Base-by-base conservation (phyloP, 495 filamentous ascomycete species). In the Penicillium nucicola region DNA sequence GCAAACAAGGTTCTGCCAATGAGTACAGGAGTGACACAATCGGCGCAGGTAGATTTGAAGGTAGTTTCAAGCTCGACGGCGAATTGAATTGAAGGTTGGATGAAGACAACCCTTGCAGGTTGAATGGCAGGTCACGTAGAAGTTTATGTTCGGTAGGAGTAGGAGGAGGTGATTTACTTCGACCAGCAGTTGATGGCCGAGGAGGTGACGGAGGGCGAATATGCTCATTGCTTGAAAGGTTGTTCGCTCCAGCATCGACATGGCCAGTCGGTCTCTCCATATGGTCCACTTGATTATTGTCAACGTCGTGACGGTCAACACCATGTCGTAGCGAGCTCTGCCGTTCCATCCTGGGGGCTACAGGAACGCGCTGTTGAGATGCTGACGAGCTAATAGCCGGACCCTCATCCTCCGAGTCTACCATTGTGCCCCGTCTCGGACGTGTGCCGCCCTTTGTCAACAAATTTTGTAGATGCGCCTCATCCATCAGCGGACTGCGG, bases 41-140 rank as follows among this genome's bases (percentile, higher is more conserved):
- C 4, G 95, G 92, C 5, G 89, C 72, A 4, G 95, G 90, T 13
- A 97, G 74, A 4, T 83, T 86, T 2, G 82, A 54, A 3, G 95
- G 95, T 38, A 99, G 67, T 50, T 86, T 84, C 44, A 92, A 66
- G 13, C 76, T 80, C 11, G 80, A 77, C 7, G 82, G 68, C 20
- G 81, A 81, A 22, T 78, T 60, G 57, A 97, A 97, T 5, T 84
- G 81, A 9, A 99, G 72, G 57, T 90, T 86, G 4, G 82, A 85
- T 0, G 95, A 95, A 8, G 90, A 93, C 15, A 97, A 75, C 4
- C 95, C 95, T 65, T 97, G 95, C 3, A 99, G 78, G 4, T 93
- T 97, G 64, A 90, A 99, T 1, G 95, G 93, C 5, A 97, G 77
- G 64, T 96, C 91, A 42, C 92, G 83, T 32, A 99, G 73, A 8